Evolutionary conservation across 202 grass and related monocot species (phyloP).

Genomic region (Elaeis oleifera): DNA sequence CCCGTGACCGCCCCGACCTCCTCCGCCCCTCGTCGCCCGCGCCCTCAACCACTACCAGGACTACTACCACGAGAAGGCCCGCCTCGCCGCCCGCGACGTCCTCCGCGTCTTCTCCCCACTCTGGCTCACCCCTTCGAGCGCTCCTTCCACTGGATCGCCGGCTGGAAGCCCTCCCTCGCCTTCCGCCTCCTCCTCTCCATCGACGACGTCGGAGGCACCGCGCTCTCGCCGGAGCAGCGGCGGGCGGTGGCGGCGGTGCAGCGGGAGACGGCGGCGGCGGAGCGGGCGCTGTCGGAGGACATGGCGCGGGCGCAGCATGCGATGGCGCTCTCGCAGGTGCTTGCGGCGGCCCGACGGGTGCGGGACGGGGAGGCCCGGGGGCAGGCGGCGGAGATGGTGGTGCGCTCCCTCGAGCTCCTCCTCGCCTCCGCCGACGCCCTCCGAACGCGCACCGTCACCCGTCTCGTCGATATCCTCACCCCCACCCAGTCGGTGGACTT

Average conservation of each 20-base stretch:
- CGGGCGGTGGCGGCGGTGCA: slow-evolving; percentile 15
- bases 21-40: slow-evolving; percentile 26
- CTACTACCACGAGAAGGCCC: slow-evolving; percentile 48
- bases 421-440: slow-evolving; percentile 47
- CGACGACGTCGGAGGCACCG: neutral
- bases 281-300: slow-evolving; percentile 38
- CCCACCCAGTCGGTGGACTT: slow-evolving; percentile 39
- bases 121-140: slow-evolving; percentile 78
- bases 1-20: neutral
- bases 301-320: slow-evolving; percentile 60
- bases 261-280: slow-evolving; percentile 20
- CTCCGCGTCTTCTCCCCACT: slow-evolving; percentile 39
- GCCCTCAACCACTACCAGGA: slow-evolving; percentile 32
- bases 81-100: slow-evolving; percentile 47
- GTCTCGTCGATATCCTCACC: slow-evolving; percentile 30
- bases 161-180: slow-evolving; percentile 46
- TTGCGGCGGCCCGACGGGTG: slow-evolving; percentile 31
- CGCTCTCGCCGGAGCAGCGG: neutral
- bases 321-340: slow-evolving; percentile 30
- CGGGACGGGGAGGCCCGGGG: slow-evolving; percentile 19
- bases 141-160: slow-evolving; percentile 76
- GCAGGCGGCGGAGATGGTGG: slow-evolving; percentile 30
- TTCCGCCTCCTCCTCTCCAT: slow-evolving; percentile 43
- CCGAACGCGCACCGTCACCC: slow-evolving; percentile 36
- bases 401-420: slow-evolving; percentile 27